Evolutionary conservation across 768 basidiomycete species (phyloP).

Genomic region (Leccinum broughii): DNA sequence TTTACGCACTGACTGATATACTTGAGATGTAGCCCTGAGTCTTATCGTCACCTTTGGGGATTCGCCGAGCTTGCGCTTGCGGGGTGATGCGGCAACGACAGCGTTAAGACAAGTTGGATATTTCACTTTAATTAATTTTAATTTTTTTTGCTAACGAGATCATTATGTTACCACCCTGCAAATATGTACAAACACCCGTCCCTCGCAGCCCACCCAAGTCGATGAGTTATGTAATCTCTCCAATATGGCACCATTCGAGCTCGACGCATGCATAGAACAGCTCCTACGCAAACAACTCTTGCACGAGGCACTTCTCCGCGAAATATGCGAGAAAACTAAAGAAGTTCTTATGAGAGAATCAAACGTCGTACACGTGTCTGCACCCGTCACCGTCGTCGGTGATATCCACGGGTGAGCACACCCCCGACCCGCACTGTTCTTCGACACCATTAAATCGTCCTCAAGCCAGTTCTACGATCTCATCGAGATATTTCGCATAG

Average conservation of each 20-base stretch:
- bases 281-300: constrained; percentile 89
- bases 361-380: constrained; percentile 95
- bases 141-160: constrained; percentile 10
- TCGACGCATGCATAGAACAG: constrained; percentile 94
- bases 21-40: constrained; percentile 13
- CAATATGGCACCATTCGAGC: constrained; percentile 59
- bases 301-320: constrained; percentile 90
- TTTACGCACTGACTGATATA: constrained; percentile 16
- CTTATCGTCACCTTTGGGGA: not conserved
- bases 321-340: constrained; percentile 99
- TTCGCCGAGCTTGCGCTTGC: constrained; percentile 8
- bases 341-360: constrained; percentile 99
- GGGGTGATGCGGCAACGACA: constrained; percentile 19
- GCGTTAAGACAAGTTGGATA: not conserved
- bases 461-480: constrained; percentile 98
- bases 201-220: no score
- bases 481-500: constrained; percentile 98
- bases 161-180: not conserved
- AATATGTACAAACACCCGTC: constrained; percentile 23
- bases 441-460: constrained; percentile 36
- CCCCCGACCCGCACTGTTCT: constrained; percentile 7
- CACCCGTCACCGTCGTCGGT: constrained; percentile 97
- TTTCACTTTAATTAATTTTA: constrained; percentile 12
- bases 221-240: constrained; percentile 5
- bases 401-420: constrained; percentile 95